Base-by-base conservation (phyloP, 1,139 yeast species). In the Zygosaccharomyces sapae region DNA sequence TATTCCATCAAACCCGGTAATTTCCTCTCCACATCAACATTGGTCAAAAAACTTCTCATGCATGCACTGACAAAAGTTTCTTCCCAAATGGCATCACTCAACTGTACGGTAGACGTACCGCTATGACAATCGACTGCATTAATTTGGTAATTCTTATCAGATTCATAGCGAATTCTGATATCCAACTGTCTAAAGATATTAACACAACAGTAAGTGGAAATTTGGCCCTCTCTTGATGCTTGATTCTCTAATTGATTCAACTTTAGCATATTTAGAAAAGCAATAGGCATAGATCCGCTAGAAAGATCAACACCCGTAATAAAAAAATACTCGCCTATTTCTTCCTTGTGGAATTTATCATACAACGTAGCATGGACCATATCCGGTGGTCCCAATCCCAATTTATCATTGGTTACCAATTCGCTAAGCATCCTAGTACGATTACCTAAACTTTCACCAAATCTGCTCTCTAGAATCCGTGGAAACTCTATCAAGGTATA, bases 371-470 rank as follows among this genome's bases (percentile, higher is more conserved):
- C 62, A 61, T 86, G 95, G 44, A 95, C 86, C 55, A 92, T 72
- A 70, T 92, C 97, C 5, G 96, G 90, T 0, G 96, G 96, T 0
- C 98, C 98, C 45, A 92, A 45, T 3, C 64, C 62, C 31, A 67
- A 48, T 19, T 50, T 54, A 25, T 53, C 64, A 19, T 43, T 34
- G 8, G 37, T 44, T 2, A 45, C 49, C 41, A 61, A 38, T n/a
- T 50, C 55, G 24, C 48, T 47, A 31, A 62, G 41, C 19, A 58
- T 41, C 8, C 51, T 42, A 5, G 55, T 53, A 39, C 67, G 52
- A 18, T 51, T 49, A 2, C 61, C 62, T 38, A 61, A 46, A 43
- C 62, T 55, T 40, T 63, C 66, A 1, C 66, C 67, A 44, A 56
- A 61, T 20, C 55, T 47, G 7, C 45, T 45, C 43, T 62, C 67